Percentiles rank a stretch among this genome's conserved stretches.
These are phyloP conservation scores for Marsdenia floribunda DNA, from an alignment of 257 asterid species.

Conservation along the genomic window DNA sequence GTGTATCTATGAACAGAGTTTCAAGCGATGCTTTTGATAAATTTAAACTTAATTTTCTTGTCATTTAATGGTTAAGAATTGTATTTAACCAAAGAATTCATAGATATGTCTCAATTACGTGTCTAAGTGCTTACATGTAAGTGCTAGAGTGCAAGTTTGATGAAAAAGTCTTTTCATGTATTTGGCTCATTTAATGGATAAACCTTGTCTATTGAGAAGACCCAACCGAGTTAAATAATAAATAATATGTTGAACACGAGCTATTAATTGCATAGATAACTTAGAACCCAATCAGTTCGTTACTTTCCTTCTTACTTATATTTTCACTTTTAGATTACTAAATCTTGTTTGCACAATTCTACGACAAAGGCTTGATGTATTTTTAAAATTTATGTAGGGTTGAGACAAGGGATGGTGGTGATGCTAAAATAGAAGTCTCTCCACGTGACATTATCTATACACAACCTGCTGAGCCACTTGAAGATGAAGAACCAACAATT, in stretches of 20 bases:
- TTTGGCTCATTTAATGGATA: not conserved
- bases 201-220: not conserved
- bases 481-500: slow-evolving; percentile 59
- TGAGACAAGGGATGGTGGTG: slow-evolving; percentile 99
- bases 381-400: slow-evolving; percentile 39
- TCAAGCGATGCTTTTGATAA: too few species aligned
- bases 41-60: not conserved
- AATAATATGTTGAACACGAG: not conserved
- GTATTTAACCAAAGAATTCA: not conserved
- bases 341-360: not conserved
- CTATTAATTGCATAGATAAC: not conserved
- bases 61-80: not conserved
- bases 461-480: slow-evolving; percentile 73
- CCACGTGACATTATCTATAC: slow-evolving; percentile 94
- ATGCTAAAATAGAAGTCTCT: slow-evolving; percentile 89
- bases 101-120: not conserved
- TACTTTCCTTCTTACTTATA: not conserved
- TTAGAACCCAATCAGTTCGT: not conserved
- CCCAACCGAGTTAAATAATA: not conserved
- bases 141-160: not conserved
- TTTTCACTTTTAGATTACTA: not conserved
- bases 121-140: not conserved
- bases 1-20: too few species aligned
- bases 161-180: not conserved
- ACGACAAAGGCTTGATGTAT: not conserved